Evolutionary conservation across 1,284 basidiomycete genomes (phyloP), one percentile per base, ranked within the genome.

Genomic region (Boletus semigastroideus): DNA sequence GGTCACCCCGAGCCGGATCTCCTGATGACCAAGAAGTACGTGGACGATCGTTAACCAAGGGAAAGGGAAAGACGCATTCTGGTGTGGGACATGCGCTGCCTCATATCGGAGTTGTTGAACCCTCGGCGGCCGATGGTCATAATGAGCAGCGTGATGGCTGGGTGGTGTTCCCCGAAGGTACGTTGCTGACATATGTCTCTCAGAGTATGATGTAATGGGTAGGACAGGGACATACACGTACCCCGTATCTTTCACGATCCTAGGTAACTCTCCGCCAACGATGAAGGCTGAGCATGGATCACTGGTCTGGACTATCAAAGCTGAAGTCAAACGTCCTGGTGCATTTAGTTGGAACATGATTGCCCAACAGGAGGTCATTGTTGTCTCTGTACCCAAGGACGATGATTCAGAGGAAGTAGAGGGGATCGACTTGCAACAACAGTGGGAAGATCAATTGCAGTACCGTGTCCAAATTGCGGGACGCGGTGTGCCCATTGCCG

Each of bases 401-500:
- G 50, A 61, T 22, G 52, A 48, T 31, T 17, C 27, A 6, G 61
- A 55, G 53, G 90, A 92, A 54, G 82, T 77, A 5, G 92, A 92
- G 63, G 84, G 86, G 60, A 87, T 98, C 54, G 80, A 94, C 45
- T 86, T 98, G 13, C 91, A 97, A 67, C 77, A 93, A 22, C 86
- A 90, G 60, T 99, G 95, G 95, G 95, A 98, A 55, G 81, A 87
- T 53, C 89, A 97, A 66, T 76, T 98, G 64, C 86, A 92, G 59
- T 94, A 92, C 61, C 74, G 88, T 50, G 87, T 98, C 51, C 81
- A 87, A 1, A 74, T 98, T 25, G 83, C 86, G 30, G 92, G 91
- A 13, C 86, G 89, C 57, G 86, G 83, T 57, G 92, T 94, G 70
- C 81, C 87, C 13, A 83, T 98, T 44, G 94, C 94, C 17, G 88